phyloP scores from a whole-genome alignment of 257 asterid species.

The Nicotiana tabacum region DNA sequence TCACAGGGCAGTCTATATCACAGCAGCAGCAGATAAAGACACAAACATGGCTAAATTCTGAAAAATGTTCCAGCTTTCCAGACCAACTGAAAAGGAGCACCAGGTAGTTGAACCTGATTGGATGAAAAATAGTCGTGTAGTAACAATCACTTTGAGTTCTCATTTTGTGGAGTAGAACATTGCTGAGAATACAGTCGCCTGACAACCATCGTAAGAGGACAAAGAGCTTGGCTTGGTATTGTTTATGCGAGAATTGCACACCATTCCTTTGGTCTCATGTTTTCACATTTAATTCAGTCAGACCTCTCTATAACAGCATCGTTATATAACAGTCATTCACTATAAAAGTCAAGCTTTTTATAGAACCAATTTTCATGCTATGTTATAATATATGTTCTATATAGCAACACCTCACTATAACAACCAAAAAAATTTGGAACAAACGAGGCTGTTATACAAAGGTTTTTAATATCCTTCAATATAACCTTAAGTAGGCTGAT shows the following conservation, averaged over 20 bases:
- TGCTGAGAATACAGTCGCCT: background rate
- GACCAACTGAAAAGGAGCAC: background rate
- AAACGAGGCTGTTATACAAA: too few relatives aligned
- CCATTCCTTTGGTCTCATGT: background rate
- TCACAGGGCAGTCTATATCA: background rate
- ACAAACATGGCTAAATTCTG: background rate
- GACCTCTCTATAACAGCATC: too few relatives aligned
- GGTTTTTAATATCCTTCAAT: too few relatives aligned
- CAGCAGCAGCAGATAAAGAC: background rate
- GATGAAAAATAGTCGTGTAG: background rate
- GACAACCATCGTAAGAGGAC: background rate
- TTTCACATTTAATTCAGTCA: background rate
- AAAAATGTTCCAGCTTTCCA: background rate
- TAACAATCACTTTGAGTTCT: background rate
- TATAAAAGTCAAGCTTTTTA: too few relatives aligned
- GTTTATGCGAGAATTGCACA: background rate
- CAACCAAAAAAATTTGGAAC: too few relatives aligned
- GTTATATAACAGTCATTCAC: too few relatives aligned
- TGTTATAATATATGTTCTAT: too few relatives aligned
- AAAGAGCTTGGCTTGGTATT: background rate
- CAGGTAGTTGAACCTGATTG: background rate
- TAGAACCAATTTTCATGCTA: too few relatives aligned
- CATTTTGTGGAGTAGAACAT: background rate
- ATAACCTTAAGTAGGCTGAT: background rate
- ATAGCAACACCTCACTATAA: too few relatives aligned